phyloP scores from a whole-genome alignment of 208 protist genomes.

The Histomonas meleagridis region DNA sequence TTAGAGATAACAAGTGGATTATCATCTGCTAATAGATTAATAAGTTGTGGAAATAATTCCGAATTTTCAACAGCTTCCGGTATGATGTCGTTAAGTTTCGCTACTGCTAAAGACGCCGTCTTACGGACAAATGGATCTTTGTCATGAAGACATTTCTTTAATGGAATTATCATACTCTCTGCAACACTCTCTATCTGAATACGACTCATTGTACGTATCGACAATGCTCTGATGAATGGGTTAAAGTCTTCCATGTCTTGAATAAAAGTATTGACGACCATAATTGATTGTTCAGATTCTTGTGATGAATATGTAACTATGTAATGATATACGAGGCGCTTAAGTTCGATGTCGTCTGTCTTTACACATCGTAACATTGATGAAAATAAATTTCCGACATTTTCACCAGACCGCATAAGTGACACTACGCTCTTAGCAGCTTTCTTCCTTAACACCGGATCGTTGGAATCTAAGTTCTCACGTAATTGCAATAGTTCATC shows the following conservation, averaged over 20 bases:
- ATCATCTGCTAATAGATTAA: slow-evolving; percentile 73
- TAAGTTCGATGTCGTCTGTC: not conserved
- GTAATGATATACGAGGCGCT: not conserved
- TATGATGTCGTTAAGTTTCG: slow-evolving; percentile 86
- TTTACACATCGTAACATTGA: not conserved
- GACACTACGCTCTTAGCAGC: not conserved
- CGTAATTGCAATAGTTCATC: not conserved
- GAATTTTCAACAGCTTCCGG: slow-evolving; percentile 66
- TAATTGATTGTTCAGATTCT: not conserved
- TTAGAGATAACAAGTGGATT: slow-evolving; percentile 86
- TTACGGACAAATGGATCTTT: slow-evolving; percentile 66
- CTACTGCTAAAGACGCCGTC: slow-evolving; percentile 80
- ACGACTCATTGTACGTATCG: slow-evolving; percentile 7
- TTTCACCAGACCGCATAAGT: not conserved
- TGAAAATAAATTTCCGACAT: not conserved
- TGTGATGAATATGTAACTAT: not conserved
- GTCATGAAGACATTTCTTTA: not conserved
- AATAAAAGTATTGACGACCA: not conserved
- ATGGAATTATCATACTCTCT: not conserved
- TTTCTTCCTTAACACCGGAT: not conserved
- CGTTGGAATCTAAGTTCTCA: not conserved
- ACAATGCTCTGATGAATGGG: not conserved
- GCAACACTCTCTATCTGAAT: not conserved
- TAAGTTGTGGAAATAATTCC: slow-evolving; percentile 60
- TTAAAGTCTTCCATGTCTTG: not conserved